Evolutionary conservation across 2,329 filamentous ascomycete species (phyloP), one percentile per base, ranked within the genome.

Genomic region (Fonsecaea monophora): DNA sequence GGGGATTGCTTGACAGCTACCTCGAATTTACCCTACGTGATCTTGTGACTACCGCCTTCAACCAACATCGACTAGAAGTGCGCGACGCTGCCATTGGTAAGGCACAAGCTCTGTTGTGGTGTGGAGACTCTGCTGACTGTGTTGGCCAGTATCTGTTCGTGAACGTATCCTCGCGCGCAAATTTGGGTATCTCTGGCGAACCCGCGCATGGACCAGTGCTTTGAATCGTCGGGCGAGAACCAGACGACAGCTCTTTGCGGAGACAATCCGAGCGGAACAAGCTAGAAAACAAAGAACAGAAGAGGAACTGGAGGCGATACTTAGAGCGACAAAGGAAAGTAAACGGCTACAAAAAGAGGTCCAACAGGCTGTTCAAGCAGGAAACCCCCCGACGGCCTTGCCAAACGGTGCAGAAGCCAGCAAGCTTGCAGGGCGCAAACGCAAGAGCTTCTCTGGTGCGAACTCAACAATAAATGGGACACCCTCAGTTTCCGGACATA

Each of bases 401-500:
- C 58, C 63, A 48, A 63, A 53, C 12, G 37, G 37, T 21, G 60
- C 18, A 18, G 37, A n/a, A 34, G 58, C 59, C 21, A 53, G 57
- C 45, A 68, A 66, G 55, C 34, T 69, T 10, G 72, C 71, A 50
- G 72, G 72, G 21, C 67, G 68, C 40, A 73, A 73, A 68, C 61
- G 72, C 55, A 74, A 73, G 55, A 68, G 64, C 38, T 65, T 70
- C 90, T 0, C 92, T 90, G 0, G 89, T 86, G 32, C 97, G 88
- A 92, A 97, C 94, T 53, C 93, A 84, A 4, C 90, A 88, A 2
- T 96, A 30, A 55, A 64, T 15, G 30, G 53, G 48, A 53, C 53
- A 18, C 25, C 68, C 18, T 64, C 42, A 30, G 21, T 58, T 32
- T 42, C 63, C 35, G 53, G 63, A 12, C 72, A 74, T 63, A 74